These are phyloP conservation scores for Populus simonii DNA, from an alignment of 345 rosid species.

Conservation along the genomic window DNA sequence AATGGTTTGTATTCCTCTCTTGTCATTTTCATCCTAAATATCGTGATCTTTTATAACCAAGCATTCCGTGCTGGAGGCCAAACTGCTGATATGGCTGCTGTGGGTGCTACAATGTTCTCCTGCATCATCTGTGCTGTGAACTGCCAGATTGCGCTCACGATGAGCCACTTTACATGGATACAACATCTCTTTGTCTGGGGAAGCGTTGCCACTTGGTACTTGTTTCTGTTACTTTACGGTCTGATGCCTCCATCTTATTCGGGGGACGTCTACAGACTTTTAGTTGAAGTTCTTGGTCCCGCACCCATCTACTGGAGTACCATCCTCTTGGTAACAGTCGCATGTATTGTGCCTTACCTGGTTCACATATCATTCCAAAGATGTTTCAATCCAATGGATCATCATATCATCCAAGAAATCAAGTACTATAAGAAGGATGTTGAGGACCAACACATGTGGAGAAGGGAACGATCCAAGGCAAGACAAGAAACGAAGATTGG, in stretches of 20 bases:
- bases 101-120: constrained; percentile 93
- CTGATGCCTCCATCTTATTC: constrained; percentile 55
- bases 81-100: constrained; percentile 79
- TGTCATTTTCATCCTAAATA: constrained; percentile 68
- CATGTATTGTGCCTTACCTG: constrained; percentile 63
- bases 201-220: constrained; percentile 74
- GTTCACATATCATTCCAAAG: constrained; percentile 70
- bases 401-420: constrained; percentile 94
- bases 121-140: constrained; percentile 89
- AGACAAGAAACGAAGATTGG: constrained; percentile 93
- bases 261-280: constrained; percentile 58
- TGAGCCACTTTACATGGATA: constrained; percentile 97
- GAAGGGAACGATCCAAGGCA: constrained; percentile 82
- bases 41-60: constrained; percentile 59
- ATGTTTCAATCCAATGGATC: constrained; percentile 78
- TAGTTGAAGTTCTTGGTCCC: constrained; percentile 78
- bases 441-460: constrained; percentile 78
- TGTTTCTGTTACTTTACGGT: constrained; percentile 68
- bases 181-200: constrained; percentile 92
- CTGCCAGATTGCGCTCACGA: constrained; percentile 81
- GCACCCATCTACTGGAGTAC: constrained; percentile 74
- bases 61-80: constrained; percentile 73
- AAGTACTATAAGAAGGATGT: constrained; percentile 75
- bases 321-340: constrained; percentile 60
- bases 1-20: constrained; percentile 79